A percentile compares a stretch with the other conserved stretches of the same genome.
These are phyloP conservation scores for Mycena indigotica DNA, from an alignment of 768 basidiomycete genomes.

Conservation along the genomic window DNA sequence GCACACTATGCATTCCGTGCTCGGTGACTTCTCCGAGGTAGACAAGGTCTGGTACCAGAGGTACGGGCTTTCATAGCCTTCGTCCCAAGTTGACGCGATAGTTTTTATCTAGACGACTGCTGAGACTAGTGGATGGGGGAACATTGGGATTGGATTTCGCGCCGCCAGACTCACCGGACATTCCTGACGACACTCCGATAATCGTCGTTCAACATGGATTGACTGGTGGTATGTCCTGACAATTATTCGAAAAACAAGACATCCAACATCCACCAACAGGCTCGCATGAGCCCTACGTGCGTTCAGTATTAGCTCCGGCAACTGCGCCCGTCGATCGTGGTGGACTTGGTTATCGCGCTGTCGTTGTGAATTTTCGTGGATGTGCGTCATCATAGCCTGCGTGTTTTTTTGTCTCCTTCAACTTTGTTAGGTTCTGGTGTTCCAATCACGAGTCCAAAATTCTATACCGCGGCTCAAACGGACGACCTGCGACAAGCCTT, in stretches of 20 bases:
- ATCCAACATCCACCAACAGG: no score
- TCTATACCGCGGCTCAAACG: constrained; percentile 89
- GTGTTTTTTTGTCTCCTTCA: constrained; percentile 6
- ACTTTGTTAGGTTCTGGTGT: constrained; percentile 70
- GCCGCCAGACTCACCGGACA: constrained; percentile 41
- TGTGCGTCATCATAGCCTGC: constrained; percentile 53
- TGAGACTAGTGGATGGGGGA: constrained; percentile 61
- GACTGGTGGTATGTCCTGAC: constrained; percentile 50
- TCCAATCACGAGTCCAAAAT: constrained; percentile 76
- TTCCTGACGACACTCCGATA: constrained; percentile 49
- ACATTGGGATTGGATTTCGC: constrained; percentile 70
- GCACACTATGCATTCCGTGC: constrained; percentile 61
- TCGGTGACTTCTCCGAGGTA: constrained; percentile 60
- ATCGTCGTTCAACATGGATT: constrained; percentile 62
- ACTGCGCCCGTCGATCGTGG: constrained; percentile 71
- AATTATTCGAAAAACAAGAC: no score
- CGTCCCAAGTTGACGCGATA: not conserved
- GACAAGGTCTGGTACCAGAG: constrained; percentile 56
- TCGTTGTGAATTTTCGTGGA: constrained; percentile 91
- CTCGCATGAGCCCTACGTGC: constrained; percentile 90
- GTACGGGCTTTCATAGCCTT: not conserved
- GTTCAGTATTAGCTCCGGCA: constrained; percentile 75
- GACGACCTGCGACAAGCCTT: constrained; percentile 85
- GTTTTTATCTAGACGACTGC: constrained; percentile 38
- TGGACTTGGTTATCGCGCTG: constrained; percentile 87